Evolutionary conservation across 2,329 filamentous ascomycete species (phyloP).

Genomic region (Chaetothyriales sp.): DNA sequence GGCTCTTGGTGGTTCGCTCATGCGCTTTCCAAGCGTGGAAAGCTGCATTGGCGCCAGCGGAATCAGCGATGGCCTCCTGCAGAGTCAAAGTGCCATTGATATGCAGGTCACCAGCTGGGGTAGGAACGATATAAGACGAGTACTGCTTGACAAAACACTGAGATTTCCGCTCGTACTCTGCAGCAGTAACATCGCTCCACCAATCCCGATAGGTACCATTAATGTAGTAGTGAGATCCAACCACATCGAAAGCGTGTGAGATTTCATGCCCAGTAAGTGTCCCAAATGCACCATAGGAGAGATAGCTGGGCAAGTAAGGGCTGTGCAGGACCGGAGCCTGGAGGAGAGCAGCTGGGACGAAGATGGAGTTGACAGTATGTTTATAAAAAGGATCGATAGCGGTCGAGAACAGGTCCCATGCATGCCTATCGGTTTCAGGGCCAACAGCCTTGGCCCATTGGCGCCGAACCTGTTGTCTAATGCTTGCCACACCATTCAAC

Average conservation of each 20-base stretch:
- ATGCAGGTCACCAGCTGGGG: constrained; percentile 39
- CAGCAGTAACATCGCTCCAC: constrained; percentile 46
- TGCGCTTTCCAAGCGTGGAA: constrained; percentile 50
- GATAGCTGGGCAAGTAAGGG: constrained; percentile 42
- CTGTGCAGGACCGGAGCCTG: constrained; percentile 51
- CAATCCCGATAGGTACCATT: constrained; percentile 50
- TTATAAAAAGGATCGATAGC: constrained; percentile 52
- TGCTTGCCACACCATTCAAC: not conserved
- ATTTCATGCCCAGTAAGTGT: constrained; percentile 52
- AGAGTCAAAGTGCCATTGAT: constrained; percentile 49
- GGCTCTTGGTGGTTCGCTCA: constrained; percentile 33
- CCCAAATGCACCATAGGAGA: constrained; percentile 54
- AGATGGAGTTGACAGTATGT: constrained; percentile 46
- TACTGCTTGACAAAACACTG: constrained; percentile 56
- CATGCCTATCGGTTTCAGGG: constrained; percentile 45
- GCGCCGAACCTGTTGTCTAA: not conserved
- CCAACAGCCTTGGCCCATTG: not conserved
- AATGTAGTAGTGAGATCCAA: constrained; percentile 47
- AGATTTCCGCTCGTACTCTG: constrained; percentile 41
- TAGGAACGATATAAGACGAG: constrained; percentile 41
- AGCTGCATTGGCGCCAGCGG: constrained; percentile 48
- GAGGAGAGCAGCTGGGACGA: constrained; percentile 53
- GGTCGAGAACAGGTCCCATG: constrained; percentile 44
- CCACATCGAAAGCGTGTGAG: constrained; percentile 53
- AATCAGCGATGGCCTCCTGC: constrained; percentile 57